Conservation (phyloP, 257 asterid genomes). For the Agastache rugosa region DNA sequence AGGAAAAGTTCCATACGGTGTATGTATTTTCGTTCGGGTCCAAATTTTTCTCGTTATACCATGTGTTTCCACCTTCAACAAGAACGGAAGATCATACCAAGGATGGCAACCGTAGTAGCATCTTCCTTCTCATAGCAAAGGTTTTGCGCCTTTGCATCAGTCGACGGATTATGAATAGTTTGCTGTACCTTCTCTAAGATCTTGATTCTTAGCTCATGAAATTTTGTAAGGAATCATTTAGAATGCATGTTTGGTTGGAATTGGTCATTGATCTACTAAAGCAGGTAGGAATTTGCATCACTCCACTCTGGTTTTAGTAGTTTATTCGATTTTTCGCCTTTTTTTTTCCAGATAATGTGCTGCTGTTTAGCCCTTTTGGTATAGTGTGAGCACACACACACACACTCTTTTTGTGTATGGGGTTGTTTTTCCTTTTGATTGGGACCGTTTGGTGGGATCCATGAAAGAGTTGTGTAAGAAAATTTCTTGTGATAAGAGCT, state of each 20-base stretch:
- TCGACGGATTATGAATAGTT: neutral
- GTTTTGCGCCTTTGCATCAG: neutral
- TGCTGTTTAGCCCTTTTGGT: conserved; percentile 33
- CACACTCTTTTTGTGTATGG: conserved; percentile 24
- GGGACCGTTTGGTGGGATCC: conserved; percentile 50
- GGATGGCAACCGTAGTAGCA: neutral
- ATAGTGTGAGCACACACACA: conserved; percentile 33
- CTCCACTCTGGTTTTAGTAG: conserved; percentile 28
- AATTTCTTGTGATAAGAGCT: conserved; percentile 31
- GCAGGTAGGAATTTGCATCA: conserved; percentile 32
- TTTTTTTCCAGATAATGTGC: neutral
- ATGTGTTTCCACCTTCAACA: neutral
- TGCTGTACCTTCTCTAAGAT: neutral
- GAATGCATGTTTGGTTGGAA: conserved; percentile 7
- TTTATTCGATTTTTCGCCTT: conserved; percentile 6
- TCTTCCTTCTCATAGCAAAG: neutral
- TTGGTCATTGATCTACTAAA: conserved; percentile 22
- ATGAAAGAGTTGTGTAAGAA: conserved; percentile 25
- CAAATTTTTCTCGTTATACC: neutral
- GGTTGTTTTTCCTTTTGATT: conserved; percentile 35
- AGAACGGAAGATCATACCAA: conserved; percentile 8
- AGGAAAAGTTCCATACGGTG: neutral
- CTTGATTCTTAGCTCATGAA: conserved; percentile 30
- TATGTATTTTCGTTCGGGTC: neutral
- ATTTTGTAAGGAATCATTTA: neutral